These are phyloP conservation scores for Tetracentron sinense DNA, from an alignment of 164 flowering plant species.

Conservation along the genomic window DNA sequence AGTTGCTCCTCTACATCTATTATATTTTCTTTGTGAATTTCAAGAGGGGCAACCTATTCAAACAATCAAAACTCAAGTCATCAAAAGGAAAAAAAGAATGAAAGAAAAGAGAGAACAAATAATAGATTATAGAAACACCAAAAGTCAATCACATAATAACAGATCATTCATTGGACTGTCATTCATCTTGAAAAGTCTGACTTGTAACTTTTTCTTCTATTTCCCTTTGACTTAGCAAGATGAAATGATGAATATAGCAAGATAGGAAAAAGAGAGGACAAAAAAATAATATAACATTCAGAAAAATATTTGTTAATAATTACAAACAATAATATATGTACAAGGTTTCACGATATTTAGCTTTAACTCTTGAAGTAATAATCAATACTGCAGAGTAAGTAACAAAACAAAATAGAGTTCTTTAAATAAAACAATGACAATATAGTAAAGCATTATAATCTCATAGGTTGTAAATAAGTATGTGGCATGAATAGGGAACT, in stretches of 20 bases:
- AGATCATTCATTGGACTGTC: too few species aligned
- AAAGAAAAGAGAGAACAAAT: not conserved
- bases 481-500: too few species aligned
- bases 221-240: not conserved
- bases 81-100: not conserved
- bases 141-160: too few species aligned
- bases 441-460: too few species aligned
- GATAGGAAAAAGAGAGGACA: not conserved
- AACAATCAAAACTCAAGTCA: not conserved
- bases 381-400: too few species aligned
- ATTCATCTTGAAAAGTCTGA: not conserved
- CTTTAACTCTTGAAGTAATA: too few species aligned
- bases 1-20: slow-evolving; percentile 82
- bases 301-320: too few species aligned
- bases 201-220: too few species aligned
- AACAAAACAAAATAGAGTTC: too few species aligned
- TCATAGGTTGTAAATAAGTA: too few species aligned
- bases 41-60: slow-evolving; percentile 86
- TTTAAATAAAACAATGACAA: too few species aligned
- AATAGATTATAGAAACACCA: not conserved
- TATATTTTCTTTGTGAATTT: slow-evolving; percentile 57
- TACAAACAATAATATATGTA: too few species aligned
- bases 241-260: not conserved
- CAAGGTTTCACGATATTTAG: not conserved
- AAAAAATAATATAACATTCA: not conserved